Evolutionary conservation across 1,284 basidiomycete genomes (phyloP).

Genomic region (Apiotrichum veenhuisii): DNA sequence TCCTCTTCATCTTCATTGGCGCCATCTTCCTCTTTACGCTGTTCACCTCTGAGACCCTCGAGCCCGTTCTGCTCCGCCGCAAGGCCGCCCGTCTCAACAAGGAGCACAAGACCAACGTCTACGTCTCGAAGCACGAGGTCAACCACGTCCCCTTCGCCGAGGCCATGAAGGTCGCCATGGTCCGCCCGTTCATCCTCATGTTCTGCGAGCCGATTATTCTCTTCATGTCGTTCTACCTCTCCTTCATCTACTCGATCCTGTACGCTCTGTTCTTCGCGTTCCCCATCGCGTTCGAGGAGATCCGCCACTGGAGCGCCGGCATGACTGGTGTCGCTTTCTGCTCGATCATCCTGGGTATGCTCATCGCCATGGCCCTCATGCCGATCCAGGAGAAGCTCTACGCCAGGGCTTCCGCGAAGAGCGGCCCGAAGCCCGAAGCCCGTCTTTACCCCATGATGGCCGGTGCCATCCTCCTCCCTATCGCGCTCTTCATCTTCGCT

Average conservation of each 20-base stretch:
- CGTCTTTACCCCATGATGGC: constrained; percentile 40
- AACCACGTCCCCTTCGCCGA: constrained; percentile 31
- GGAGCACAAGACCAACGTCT: constrained; percentile 43
- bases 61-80: constrained; percentile 45
- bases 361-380: constrained; percentile 31
- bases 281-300: constrained; percentile 45
- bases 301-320: constrained; percentile 44
- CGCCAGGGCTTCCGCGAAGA: constrained; percentile 19
- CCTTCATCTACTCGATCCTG: constrained; percentile 51
- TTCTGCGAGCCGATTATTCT: constrained; percentile 51
- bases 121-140: constrained; percentile 43
- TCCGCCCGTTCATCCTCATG: constrained; percentile 49
- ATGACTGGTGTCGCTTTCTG: constrained; percentile 46
- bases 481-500: constrained; percentile 50
- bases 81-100: constrained; percentile 45
- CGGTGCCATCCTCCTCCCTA: constrained; percentile 39
- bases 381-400: constrained; percentile 44
- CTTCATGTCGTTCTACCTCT: constrained; percentile 51
- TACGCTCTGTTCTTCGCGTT: constrained; percentile 48
- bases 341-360: constrained; percentile 41
- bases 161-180: constrained; percentile 43
- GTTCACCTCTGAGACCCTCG: constrained; percentile 49
- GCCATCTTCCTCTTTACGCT: constrained; percentile 34
- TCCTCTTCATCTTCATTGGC: constrained; percentile 45
- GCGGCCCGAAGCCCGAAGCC: constrained; percentile 30